A percentile compares a stretch with the other conserved stretches of the same genome.
phyloP scores from a whole-genome alignment of 768 basidiomycete species.

The Xerocomellus chrysenteron region DNA sequence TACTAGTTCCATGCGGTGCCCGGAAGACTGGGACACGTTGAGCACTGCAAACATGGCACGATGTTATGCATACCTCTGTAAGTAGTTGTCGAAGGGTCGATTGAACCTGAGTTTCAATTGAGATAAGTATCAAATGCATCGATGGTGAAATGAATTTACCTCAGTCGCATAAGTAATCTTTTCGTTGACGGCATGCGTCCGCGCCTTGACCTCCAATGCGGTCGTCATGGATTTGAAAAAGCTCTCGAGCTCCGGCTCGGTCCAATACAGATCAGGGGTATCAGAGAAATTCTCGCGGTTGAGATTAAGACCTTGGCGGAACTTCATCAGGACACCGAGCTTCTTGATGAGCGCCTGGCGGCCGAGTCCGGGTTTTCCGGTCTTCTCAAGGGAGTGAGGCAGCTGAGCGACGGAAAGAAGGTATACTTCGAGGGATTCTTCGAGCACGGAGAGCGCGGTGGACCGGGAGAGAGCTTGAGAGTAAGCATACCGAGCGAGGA shows the following conservation, averaged over 20 bases:
- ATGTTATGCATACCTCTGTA: slow-evolving; percentile 56
- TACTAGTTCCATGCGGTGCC: slow-evolving; percentile 91
- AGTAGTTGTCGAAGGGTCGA: slow-evolving; percentile 85
- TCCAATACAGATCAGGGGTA: slow-evolving; percentile 92
- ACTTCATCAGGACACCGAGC: slow-evolving; percentile 86
- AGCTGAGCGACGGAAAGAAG: slow-evolving; percentile 79
- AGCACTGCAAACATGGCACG: not conserved
- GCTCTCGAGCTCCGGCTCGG: slow-evolving; percentile 86
- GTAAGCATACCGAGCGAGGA: slow-evolving; percentile 86
- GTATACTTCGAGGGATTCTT: slow-evolving; percentile 79
- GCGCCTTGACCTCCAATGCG: slow-evolving; percentile 82
- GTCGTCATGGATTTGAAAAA: slow-evolving; percentile 83
- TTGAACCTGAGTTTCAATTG: slow-evolving; percentile 54
- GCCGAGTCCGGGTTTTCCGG: slow-evolving; percentile 81
- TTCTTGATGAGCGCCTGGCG: slow-evolving; percentile 87
- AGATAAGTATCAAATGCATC: not conserved
- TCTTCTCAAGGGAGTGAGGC: slow-evolving; percentile 71
- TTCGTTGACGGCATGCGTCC: slow-evolving; percentile 82
- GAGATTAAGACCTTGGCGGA: slow-evolving; percentile 89
- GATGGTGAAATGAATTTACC: slow-evolving; percentile 28
- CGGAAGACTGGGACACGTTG: slow-evolving; percentile 61
- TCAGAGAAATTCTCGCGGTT: slow-evolving; percentile 88
- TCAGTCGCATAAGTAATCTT: slow-evolving; percentile 92
- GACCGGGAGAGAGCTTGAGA: slow-evolving; percentile 91
- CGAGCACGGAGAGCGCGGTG: slow-evolving; percentile 83